Evolutionary conservation across 345 rosid genomes (phyloP).

Genomic region (Acer campestre): DNA sequence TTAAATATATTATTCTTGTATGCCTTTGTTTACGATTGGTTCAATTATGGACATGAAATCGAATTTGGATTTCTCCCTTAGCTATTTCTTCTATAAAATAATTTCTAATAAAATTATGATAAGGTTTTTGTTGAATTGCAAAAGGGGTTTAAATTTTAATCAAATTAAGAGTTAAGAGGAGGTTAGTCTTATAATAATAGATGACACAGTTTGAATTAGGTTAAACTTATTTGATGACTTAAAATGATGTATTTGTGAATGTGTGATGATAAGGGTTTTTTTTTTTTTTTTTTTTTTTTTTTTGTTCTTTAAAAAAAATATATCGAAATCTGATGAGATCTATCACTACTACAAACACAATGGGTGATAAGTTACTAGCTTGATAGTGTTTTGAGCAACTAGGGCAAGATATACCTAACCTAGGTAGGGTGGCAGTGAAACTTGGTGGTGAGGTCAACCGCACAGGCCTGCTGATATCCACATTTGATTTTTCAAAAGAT

Average conservation of each 20-base stretch:
- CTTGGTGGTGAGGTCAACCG: conserved; percentile 31
- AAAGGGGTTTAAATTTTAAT: too few relatives aligned
- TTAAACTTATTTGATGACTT: too few relatives aligned
- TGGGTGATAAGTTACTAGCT: not conserved
- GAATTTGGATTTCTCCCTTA: not conserved
- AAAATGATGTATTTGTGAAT: too few relatives aligned
- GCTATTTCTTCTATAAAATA: not conserved
- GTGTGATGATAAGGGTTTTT: too few relatives aligned
- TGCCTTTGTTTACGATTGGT: not conserved
- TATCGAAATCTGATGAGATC: too few relatives aligned
- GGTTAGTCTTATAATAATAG: too few relatives aligned
- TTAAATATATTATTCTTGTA: not conserved
- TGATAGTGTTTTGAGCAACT: not conserved
- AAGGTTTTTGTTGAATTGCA: too few relatives aligned
- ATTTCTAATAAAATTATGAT: not conserved
- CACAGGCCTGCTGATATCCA: conserved; percentile 23
- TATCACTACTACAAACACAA: too few relatives aligned
- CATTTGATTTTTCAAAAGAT: conserved; percentile 15
- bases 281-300: too few relatives aligned
- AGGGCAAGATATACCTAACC: conserved; percentile 15
- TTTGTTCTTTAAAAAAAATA: too few relatives aligned
- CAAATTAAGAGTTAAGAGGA: too few relatives aligned
- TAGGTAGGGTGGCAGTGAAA: conserved; percentile 5
- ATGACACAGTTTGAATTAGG: too few relatives aligned
- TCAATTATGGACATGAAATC: not conserved